Base-by-base conservation (phyloP, 768 basidiomycete genomes). In the Mycena capillaripes region DNA sequence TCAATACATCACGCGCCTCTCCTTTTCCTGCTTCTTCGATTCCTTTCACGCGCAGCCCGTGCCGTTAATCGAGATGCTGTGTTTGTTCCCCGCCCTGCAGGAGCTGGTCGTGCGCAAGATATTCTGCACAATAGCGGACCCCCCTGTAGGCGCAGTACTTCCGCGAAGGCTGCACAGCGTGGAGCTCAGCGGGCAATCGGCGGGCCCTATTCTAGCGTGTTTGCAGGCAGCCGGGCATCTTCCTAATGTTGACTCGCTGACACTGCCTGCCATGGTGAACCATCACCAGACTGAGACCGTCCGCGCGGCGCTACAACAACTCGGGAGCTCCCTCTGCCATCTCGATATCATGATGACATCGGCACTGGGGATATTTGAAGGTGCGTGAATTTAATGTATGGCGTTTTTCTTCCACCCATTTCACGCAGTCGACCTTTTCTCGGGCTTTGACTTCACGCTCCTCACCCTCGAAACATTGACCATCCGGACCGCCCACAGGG, bases 331-430 rank as follows among this genome's bases (percentile, higher is more conserved):
- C 12, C 34, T 36, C 12, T 12, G 12, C 16, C 62, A 53, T 48
- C 29, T 64, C n/a, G 62, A 64, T 10, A 36, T 64, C 4, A 38
- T 38, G 62, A n/a, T n/a, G n/a, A n/a, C n/a, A n/a, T n/a, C n/a
- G n/a, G n/a, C n/a, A n/a, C n/a, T n/a, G n/a, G n/a, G n/a, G n/a
- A n/a, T n/a, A n/a, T n/a, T n/a, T n/a, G n/a, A n/a, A n/a, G 12
- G 34, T 36, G 34, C 34, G 34, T 36, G 12, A 6, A 36, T 36
- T n/a, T n/a, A n/a, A 36, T 36, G 34, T 36, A 36, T 12, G 34
- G 2, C 14, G 21, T 63, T 25, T 7, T n/a, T 36, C 32, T 4
- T n/a, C 42, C 14, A 10, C 14, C 23, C 61, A 25, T 10, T 3
- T 21, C 32, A 12, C 11, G 4, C 8, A 63, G 61, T 50, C 23